Conservation (phyloP, 805 yeast genomes). For the Candida succiphila region DNA sequence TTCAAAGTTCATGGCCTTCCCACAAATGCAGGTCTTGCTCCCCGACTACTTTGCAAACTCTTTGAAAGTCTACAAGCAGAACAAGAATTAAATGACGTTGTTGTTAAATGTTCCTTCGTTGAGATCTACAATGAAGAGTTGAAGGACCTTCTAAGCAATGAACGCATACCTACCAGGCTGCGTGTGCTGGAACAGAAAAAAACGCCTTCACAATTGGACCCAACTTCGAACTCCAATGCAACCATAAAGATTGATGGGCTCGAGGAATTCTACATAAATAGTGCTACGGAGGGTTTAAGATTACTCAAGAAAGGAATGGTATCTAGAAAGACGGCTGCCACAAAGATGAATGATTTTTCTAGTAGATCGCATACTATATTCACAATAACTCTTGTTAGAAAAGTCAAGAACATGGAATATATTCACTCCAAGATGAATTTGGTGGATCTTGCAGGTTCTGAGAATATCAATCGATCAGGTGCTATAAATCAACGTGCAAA, state of each 20-base stretch:
- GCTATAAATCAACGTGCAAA: slow-evolving; percentile 79
- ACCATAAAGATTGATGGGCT: slow-evolving; percentile 51
- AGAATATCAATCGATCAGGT: slow-evolving; percentile 80
- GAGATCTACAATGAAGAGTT: slow-evolving; percentile 38
- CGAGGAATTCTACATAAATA: slow-evolving; percentile 47
- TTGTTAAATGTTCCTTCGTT: slow-evolving; percentile 42
- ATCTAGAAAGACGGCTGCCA: slow-evolving; percentile 57
- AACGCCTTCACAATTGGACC: slow-evolving; percentile 2
- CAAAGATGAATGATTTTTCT: slow-evolving; percentile 64
- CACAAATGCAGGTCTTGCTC: slow-evolving; percentile 39
- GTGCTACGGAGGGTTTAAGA: slow-evolving; percentile 46
- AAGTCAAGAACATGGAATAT: slow-evolving; percentile 16
- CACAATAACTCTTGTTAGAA: slow-evolving; percentile 48
- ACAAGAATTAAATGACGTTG: slow-evolving; percentile 21
- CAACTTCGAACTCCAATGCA: slow-evolving; percentile 4
- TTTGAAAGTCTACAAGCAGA: slow-evolving; percentile 19
- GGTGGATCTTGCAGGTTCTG: slow-evolving; percentile 95
- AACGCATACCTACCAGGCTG: slow-evolving; percentile 18
- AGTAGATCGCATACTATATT: slow-evolving; percentile 75
- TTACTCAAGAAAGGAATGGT: slow-evolving; percentile 47
- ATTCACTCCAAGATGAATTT: slow-evolving; percentile 38
- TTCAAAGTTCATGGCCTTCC: too few species aligned
- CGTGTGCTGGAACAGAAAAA: slow-evolving; percentile 28
- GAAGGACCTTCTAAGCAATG: slow-evolving; percentile 34
- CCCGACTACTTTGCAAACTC: slow-evolving; percentile 33